These are phyloP conservation scores for Cryomyces minteri DNA, from an alignment of 495 filamentous ascomycete genomes.

Conservation along the genomic window DNA sequence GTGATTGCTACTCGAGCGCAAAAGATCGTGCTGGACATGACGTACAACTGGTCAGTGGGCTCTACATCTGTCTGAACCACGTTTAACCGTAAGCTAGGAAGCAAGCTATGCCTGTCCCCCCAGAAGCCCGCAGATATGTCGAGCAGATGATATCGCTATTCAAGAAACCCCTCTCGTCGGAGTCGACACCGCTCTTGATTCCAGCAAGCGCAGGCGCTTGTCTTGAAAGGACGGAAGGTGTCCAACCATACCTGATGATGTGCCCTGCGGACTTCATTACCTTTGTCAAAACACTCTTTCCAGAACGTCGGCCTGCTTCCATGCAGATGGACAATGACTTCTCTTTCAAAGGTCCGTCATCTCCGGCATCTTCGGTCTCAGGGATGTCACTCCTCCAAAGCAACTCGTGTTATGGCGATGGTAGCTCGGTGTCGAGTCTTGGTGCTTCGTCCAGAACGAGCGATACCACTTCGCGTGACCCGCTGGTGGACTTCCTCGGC, in stretches of 20 bases:
- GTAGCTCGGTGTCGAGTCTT: slow-evolving; percentile 40
- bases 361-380: slow-evolving; percentile 48
- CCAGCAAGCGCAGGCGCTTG: slow-evolving; percentile 52
- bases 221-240: slow-evolving; percentile 46
- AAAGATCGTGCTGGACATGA: slow-evolving; percentile 48
- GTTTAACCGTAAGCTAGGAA: slow-evolving; percentile 26
- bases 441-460: slow-evolving; percentile 50
- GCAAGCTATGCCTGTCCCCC: slow-evolving; percentile 39
- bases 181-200: slow-evolving; percentile 39
- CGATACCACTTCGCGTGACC: slow-evolving; percentile 45
- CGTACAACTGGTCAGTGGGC: slow-evolving; percentile 24
- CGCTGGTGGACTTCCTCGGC: slow-evolving; percentile 34
- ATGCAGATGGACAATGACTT: slow-evolving; percentile 22
- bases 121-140: slow-evolving; percentile 51
- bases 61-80: background rate
- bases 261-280: slow-evolving; percentile 56
- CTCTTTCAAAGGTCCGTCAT: slow-evolving; percentile 33
- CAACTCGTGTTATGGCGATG: slow-evolving; percentile 9
- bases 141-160: slow-evolving; percentile 59
- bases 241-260: slow-evolving; percentile 53
- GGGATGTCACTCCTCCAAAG: slow-evolving; percentile 30
- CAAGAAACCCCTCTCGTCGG: slow-evolving; percentile 27
- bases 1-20: slow-evolving; percentile 63
- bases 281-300: slow-evolving; percentile 52
- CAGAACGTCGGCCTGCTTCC: slow-evolving; percentile 38